Evolutionary conservation across 306 rosid genomes (phyloP), one percentile per base, ranked within the genome.

Genomic region (Sechiopsis laciniata): DNA sequence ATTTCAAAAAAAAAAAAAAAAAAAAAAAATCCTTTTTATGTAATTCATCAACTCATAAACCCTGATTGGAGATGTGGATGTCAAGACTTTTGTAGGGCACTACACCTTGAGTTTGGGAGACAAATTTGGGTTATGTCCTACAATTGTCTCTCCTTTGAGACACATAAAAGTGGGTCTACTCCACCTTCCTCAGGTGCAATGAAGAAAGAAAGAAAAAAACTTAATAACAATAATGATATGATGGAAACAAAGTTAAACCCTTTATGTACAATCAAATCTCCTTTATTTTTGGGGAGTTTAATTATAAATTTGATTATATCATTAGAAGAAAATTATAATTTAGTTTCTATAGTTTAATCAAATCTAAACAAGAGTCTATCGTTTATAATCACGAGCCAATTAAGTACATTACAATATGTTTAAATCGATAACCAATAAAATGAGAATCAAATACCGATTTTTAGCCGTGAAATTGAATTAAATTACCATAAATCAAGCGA

Each of bases 31-130:
- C 53, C 29, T 5, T 66, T 66, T 64, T 19, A 19, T 17, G 29
- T 12, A 15, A 40, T 64, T 64, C 22, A 64, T 37, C 52, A 64
- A 12, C 71, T 35, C 15, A 64, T n/a, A 64, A 40, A 63, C 55
- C 54, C 72, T 66, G 10, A 66, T 66, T 66, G 72, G 72, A 66
- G 55, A 45, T 42, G 37, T 42, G 55, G 29, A 67, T 19, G 55
- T 42, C 29, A 21, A 22, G 35, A 8, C 14, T 63, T 46, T 12
- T 46, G 72, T 67, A 46, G 72, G 72, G 52, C 37, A 67, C 35
- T 20, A 45, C 17, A 21, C 16, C 32, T 21, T 46, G 12, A 21
- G 40, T 14, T 69, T 69, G 56, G 56, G 73, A 8, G 73, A 69
- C 73, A 50, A 3, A 2, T 21, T 69, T 46, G 21, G 73, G 15